Conservation (phyloP, 2,329 filamentous ascomycete genomes). For the Emergomyces pasteurianus region DNA sequence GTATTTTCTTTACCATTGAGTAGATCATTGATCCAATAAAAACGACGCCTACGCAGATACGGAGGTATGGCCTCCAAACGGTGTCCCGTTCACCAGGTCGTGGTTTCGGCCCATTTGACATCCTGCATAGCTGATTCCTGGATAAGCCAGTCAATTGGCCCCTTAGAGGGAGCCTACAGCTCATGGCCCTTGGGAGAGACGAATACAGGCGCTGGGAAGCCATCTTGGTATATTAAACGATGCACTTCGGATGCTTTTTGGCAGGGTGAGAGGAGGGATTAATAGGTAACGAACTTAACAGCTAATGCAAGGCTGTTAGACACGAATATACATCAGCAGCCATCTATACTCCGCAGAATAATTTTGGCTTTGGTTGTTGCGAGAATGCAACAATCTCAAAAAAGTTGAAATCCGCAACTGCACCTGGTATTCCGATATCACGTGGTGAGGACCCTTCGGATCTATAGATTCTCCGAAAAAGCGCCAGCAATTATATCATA, state of each 20-base stretch:
- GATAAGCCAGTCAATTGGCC: slow-evolving; percentile 13
- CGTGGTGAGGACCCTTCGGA: neutral
- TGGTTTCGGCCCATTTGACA: slow-evolving; percentile 16
- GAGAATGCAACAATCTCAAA: neutral
- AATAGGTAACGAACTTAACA: neutral
- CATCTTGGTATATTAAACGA: slow-evolving; percentile 14
- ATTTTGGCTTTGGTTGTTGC: neutral
- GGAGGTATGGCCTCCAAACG: slow-evolving; percentile 36
- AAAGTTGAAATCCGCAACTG: neutral
- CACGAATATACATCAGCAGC: neutral
- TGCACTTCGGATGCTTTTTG: neutral
- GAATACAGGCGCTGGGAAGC: slow-evolving; percentile 21
- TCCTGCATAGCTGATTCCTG: slow-evolving; percentile 16
- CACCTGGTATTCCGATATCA: neutral
- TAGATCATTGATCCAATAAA: slow-evolving; percentile 39
- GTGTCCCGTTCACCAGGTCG: slow-evolving; percentile 19
- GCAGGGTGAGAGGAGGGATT: slow-evolving; percentile 1
- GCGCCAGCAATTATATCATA: neutral
- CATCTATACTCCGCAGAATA: neutral
- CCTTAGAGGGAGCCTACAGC: slow-evolving; percentile 15
- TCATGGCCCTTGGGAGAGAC: slow-evolving; percentile 24
- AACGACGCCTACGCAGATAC: slow-evolving; percentile 37
- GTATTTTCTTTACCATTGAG: slow-evolving; percentile 33
- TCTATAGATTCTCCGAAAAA: neutral
- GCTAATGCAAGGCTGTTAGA: neutral